phyloP scores from a whole-genome alignment of 805 yeast species.

The Monosporozyma aquatica region DNA sequence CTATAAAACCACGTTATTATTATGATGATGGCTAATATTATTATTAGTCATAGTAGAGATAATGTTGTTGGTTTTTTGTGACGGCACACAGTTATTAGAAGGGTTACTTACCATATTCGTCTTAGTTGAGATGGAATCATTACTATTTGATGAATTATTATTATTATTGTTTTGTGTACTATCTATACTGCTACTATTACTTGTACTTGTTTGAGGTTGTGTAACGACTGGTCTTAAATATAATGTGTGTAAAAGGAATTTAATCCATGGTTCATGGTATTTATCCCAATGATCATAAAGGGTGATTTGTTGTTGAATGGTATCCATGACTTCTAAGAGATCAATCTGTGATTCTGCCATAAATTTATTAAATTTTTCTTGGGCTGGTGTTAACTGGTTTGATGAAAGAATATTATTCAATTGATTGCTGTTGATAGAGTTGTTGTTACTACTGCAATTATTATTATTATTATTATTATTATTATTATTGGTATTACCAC shows the following conservation, averaged over 20 bases:
- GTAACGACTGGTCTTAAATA: constrained; percentile 16
- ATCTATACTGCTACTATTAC: not conserved
- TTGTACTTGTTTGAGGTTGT: not conserved
- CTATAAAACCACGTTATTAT: too few species aligned
- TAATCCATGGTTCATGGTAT: constrained; percentile 61
- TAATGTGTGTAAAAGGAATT: constrained; percentile 29
- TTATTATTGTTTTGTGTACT: not conserved
- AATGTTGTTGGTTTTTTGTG: too few species aligned
- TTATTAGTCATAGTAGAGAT: too few species aligned
- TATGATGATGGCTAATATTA: too few species aligned
- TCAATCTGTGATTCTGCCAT: constrained; percentile 71
- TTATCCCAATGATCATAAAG: constrained; percentile 79
- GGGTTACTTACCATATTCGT: not conserved
- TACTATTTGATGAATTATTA: not conserved
- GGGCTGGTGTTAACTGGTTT: constrained; percentile 14
- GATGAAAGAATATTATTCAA: not conserved
- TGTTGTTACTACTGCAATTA: too few species aligned
- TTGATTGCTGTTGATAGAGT: constrained; percentile 1
- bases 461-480: not conserved
- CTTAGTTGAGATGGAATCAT: not conserved
- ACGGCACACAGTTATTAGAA: too few species aligned
- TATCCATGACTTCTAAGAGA: constrained; percentile 65
- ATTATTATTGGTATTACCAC: not conserved
- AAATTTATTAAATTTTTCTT: constrained; percentile 33
- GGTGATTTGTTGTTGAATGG: constrained; percentile 75